Evolutionary conservation across 768 basidiomycete genomes (phyloP).

Genomic region (Arthromyces matolae): DNA sequence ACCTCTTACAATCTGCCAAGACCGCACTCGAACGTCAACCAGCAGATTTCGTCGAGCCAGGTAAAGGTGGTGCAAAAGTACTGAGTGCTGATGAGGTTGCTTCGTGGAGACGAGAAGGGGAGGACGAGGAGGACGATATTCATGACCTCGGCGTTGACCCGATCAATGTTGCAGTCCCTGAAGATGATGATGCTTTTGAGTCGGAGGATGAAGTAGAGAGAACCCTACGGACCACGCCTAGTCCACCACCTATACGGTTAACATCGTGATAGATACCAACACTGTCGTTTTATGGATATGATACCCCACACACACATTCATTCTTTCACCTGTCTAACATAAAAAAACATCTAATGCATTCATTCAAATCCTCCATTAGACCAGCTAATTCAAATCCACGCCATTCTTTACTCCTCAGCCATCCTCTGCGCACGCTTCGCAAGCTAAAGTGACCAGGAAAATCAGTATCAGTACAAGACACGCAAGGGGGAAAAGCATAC

Average conservation of each 20-base stretch:
- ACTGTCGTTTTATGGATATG: background rate
- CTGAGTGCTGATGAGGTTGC: constrained; percentile 70
- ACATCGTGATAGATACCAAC: constrained; percentile 28
- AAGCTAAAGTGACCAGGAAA: constrained; percentile 49
- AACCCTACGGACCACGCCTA: constrained; percentile 29
- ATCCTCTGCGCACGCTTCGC: constrained; percentile 74
- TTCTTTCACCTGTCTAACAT: background rate
- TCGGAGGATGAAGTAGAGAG: constrained; percentile 44
- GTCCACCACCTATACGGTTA: constrained; percentile 34
- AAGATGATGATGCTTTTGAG: constrained; percentile 2
- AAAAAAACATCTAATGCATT: background rate
- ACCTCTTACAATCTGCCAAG: constrained; percentile 53
- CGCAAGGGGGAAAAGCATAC: constrained; percentile 42
- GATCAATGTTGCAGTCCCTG: constrained; percentile 18
- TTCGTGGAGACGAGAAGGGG: too few relatives aligned
- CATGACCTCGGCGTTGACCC: constrained; percentile 21
- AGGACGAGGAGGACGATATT: constrained; percentile 31
- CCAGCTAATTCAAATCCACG: background rate
- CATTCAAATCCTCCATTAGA: background rate
- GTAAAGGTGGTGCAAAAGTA: constrained; percentile 57
- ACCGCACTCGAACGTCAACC: constrained; percentile 58
- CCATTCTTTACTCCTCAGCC: constrained; percentile 31
- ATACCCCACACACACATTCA: constrained; percentile 3
- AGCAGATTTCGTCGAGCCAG: constrained; percentile 45
- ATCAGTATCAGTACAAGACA: constrained; percentile 5